Conservation (phyloP, 2,329 filamentous ascomycete genomes). For the Cladosporium halotolerans region DNA sequence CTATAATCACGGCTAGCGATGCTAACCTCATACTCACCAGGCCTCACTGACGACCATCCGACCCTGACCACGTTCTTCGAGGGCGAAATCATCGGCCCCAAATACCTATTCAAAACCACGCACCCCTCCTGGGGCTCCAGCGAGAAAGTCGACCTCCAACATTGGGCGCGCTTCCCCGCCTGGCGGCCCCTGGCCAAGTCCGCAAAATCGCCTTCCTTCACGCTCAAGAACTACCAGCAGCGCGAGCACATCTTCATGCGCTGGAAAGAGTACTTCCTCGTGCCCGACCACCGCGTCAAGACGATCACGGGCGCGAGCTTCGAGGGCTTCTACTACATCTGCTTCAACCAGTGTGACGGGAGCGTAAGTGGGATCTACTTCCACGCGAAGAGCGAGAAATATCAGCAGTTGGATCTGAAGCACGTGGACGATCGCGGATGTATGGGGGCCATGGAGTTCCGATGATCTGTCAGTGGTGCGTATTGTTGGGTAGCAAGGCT, state of each 20-base stretch:
- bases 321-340: slow-evolving; percentile 98
- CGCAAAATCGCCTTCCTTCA: slow-evolving; percentile 53
- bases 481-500: neutral
- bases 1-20: slow-evolving; percentile 9
- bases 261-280: slow-evolving; percentile 97
- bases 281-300: slow-evolving; percentile 85
- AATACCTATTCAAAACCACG: slow-evolving; percentile 88
- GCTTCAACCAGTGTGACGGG: slow-evolving; percentile 87
- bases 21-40: slow-evolving; percentile 42
- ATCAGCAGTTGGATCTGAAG: slow-evolving; percentile 86
- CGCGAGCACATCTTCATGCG: slow-evolving; percentile 94
- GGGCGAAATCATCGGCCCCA: slow-evolving; percentile 92
- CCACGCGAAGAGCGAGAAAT: slow-evolving; percentile 97
- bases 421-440: slow-evolving; percentile 81
- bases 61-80: slow-evolving; percentile 98
- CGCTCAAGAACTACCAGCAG: slow-evolving; percentile 64
- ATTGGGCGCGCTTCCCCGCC: slow-evolving; percentile 85
- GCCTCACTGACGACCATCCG: slow-evolving; percentile 88
- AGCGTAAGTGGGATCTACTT: slow-evolving; percentile 93
- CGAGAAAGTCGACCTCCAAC: slow-evolving; percentile 83
- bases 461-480: slow-evolving; percentile 44
- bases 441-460: slow-evolving; percentile 81
- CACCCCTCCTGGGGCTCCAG: slow-evolving; percentile 88
- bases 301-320: slow-evolving; percentile 94
- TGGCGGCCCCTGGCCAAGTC: slow-evolving; percentile 71